phyloP scores from a whole-genome alignment of 2,329 filamentous ascomycete genomes.

The Neocucurbitaria cava region DNA sequence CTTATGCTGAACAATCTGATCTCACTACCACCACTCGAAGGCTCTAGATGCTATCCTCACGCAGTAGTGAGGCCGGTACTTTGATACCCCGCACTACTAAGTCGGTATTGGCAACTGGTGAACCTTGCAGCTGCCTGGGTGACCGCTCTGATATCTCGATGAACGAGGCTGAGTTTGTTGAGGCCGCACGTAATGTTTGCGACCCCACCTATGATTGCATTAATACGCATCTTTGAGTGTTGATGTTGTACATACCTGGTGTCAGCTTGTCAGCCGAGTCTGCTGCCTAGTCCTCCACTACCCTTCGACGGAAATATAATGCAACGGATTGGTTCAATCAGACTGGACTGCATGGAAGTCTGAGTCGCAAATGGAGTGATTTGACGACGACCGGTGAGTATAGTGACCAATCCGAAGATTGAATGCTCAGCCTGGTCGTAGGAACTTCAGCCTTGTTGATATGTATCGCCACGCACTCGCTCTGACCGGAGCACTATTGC shows the following conservation, averaged over 20 bases:
- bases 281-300: slow-evolving; percentile 18
- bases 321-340: slow-evolving; percentile 12
- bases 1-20: slow-evolving; percentile 2
- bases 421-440: slow-evolving; percentile 20
- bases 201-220: slow-evolving; percentile 2
- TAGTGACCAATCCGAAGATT: slow-evolving; percentile 11
- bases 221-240: not conserved
- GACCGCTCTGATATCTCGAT: not conserved
- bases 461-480: slow-evolving; percentile 10
- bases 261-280: slow-evolving; percentile 12
- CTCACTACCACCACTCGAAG: slow-evolving; percentile 7
- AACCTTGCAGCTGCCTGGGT: slow-evolving; percentile 1
- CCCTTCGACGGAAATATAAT: slow-evolving; percentile 1
- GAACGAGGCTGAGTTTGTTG: slow-evolving; percentile 13
- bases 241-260: slow-evolving; percentile 12
- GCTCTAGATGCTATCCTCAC: slow-evolving; percentile 5
- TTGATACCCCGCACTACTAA: slow-evolving; percentile 11
- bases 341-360: slow-evolving; percentile 1
- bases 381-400: slow-evolving; percentile 22
- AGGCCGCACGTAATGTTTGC: not conserved
- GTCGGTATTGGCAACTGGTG: slow-evolving; percentile 5
- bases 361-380: slow-evolving; percentile 4
- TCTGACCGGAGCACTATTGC: not conserved
- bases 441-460: slow-evolving; percentile 16
- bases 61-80: not conserved